Base-by-base conservation (phyloP, 1,139 yeast species). In the Geotrichum reessii region DNA sequence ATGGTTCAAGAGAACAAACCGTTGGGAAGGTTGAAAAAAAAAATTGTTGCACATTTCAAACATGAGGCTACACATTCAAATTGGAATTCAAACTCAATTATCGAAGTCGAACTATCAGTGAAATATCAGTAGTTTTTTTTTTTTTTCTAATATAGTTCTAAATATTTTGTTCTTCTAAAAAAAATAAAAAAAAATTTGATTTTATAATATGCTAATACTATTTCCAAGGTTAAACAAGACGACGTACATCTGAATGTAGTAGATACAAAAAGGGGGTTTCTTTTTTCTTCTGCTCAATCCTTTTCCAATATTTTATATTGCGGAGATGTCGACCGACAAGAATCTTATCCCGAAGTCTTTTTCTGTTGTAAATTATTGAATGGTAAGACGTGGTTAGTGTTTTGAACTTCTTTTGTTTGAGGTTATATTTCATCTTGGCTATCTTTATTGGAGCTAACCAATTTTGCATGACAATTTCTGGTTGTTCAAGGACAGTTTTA, bases 371-470 rank as follows among this genome's bases (percentile, higher is more conserved):
- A 14, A 52, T 49, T 7, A 44, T 50, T 12, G 49, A 21, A 22
- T 47, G 47, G 46, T 58, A 53, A 3, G 33, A 9, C 25, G 33
- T 48, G 14, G 56, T 33, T 37, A 50, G 44, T 31, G 48, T 42
- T 40, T 50, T 31, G 44, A 50, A 48, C 17, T 21, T 27, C 24
- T 44, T 19, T 49, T 47, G 44, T 40, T 44, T 49, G n/a, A 27
- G 6, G n/a, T 44, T 44, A 21, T 42, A 44, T 40, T 25, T n/a
- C 24, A 24, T n/a, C 8, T 47, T 11, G 37, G 56, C 19, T 33
- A 22, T 17, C 31, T 53, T 25, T 19, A 54, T 33, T 22, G 60
- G 58, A 9, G 22, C 40, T 14, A 50, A 21, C 60, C 60, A 58
- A 31, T 53, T 49, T 14, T 37, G 27, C 21, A 42, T 17, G 37